A percentile compares a stretch with the other conserved stretches of the same genome.
Conservation (phyloP, 148 eudicot species). For the Rhododendron henanense region DNA sequence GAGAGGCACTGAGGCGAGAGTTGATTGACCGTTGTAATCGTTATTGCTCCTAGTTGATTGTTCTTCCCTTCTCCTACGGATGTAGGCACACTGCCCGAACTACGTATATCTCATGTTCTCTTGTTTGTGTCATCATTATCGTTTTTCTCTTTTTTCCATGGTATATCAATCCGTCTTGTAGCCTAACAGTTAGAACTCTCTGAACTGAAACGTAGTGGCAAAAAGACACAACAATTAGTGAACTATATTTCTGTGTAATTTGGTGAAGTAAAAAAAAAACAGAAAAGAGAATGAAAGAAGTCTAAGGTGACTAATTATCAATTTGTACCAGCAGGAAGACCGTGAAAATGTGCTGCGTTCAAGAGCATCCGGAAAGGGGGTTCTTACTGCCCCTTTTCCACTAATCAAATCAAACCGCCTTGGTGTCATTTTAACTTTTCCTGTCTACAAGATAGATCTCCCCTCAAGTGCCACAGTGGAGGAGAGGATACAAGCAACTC, state of each 20-base stretch:
- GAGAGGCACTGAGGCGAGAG: not conserved
- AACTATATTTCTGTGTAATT: not conserved
- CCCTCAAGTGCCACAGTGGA: constrained; percentile 69
- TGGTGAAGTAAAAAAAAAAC: not conserved
- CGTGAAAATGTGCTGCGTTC: constrained; percentile 95
- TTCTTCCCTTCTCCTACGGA: not conserved
- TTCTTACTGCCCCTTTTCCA: constrained; percentile 88
- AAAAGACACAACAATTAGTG: not conserved
- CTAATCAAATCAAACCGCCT: constrained; percentile 84
- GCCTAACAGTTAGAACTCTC: not conserved
- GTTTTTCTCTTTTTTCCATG: not conserved
- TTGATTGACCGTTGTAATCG: not conserved
- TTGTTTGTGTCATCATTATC: not conserved
- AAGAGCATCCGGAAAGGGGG: constrained; percentile 89
- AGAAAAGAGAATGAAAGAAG: not conserved
- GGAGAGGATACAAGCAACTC: constrained; percentile 68
- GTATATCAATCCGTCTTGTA: not conserved
- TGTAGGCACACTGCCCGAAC: not conserved
- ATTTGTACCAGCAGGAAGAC: constrained; percentile 63
- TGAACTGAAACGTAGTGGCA: not conserved
- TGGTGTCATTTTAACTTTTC: constrained; percentile 94
- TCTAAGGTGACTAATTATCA: not conserved
- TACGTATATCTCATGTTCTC: not conserved
- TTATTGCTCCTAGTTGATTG: not conserved
- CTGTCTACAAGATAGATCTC: constrained; percentile 88